Conservation (phyloP, 2,329 filamentous ascomycete genomes). For the Fusarium sp. region DNA sequence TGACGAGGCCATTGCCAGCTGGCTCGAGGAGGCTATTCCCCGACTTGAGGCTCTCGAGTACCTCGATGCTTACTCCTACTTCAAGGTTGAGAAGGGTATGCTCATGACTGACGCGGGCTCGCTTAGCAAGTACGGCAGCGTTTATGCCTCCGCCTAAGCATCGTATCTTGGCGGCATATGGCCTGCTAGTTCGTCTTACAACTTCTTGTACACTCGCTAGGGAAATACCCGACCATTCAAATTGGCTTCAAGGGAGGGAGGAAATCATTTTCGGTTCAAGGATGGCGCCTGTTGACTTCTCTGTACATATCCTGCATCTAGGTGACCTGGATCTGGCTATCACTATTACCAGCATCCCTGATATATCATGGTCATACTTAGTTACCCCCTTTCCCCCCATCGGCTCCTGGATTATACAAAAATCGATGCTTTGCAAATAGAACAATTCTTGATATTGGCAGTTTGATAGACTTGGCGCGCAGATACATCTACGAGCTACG, state of each 20-base stretch:
- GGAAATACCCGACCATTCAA: constrained; percentile 46
- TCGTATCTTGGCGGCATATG: neutral
- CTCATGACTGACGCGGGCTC: constrained; percentile 52
- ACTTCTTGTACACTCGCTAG: constrained; percentile 53
- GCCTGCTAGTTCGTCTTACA: constrained; percentile 36
- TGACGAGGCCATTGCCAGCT: constrained; percentile 52
- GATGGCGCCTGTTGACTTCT: constrained; percentile 42
- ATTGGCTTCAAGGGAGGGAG: constrained; percentile 38
- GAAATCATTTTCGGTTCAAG: constrained; percentile 34
- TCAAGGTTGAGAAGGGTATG: constrained; percentile 57
- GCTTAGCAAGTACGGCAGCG: constrained; percentile 59
- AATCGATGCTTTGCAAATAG: constrained; percentile 28
- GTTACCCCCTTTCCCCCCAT: constrained; percentile 24
- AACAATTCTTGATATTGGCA: constrained; percentile 28
- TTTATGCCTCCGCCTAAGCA: constrained; percentile 56
- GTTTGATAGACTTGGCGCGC: constrained; percentile 33
- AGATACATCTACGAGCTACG: constrained; percentile 41
- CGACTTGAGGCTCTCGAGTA: constrained; percentile 60
- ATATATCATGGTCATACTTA: constrained; percentile 13
- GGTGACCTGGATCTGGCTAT: constrained; percentile 18
- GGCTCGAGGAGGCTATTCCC: constrained; percentile 60
- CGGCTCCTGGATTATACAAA: constrained; percentile 23
- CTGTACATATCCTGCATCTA: constrained; percentile 47
- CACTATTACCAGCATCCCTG: constrained; percentile 4
- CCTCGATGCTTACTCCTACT: constrained; percentile 67